Conservation (phyloP, 192 early-diverging fungal species). For the Coemansia sp. region DNA sequence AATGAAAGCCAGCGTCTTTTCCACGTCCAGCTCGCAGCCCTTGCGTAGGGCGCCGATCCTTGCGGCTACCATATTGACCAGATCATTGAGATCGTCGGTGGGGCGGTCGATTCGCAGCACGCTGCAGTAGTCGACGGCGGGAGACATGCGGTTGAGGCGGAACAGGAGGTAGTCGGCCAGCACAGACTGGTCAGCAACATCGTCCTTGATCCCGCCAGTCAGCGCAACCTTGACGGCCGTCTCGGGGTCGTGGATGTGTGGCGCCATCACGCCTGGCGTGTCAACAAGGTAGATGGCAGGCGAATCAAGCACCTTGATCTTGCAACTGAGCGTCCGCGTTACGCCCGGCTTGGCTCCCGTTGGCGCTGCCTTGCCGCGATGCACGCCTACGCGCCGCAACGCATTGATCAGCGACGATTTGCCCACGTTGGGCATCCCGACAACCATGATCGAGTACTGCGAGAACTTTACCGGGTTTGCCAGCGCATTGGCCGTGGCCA, state of each 20-base stretch:
- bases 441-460: conserved; percentile 67
- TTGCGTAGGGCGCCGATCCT: conserved; percentile 68
- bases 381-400: conserved; percentile 73
- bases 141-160: conserved; percentile 65
- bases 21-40: conserved; percentile 64
- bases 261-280: conserved; percentile 91
- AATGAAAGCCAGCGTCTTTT: conserved; percentile 69
- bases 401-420: conserved; percentile 93
- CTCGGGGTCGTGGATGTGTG: conserved; percentile 78
- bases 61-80: conserved; percentile 63
- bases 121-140: conserved; percentile 55
- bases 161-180: conserved; percentile 92
- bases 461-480: conserved; percentile 44
- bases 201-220: conserved; percentile 84
- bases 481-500: conserved; percentile 58
- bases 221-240: conserved; percentile 86
- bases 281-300: conserved; percentile 93
- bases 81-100: conserved; percentile 68
- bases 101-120: conserved; percentile 60
- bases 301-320: conserved; percentile 82
- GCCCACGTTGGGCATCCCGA: conserved; percentile 96
- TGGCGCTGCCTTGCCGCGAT: conserved; percentile 72
- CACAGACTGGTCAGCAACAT: conserved; percentile 73
- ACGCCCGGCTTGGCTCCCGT: conserved; percentile 88
- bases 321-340: conserved; percentile 69